Conservation (phyloP, 176 grass and related monocot species). For the Avena insularis region DNA sequence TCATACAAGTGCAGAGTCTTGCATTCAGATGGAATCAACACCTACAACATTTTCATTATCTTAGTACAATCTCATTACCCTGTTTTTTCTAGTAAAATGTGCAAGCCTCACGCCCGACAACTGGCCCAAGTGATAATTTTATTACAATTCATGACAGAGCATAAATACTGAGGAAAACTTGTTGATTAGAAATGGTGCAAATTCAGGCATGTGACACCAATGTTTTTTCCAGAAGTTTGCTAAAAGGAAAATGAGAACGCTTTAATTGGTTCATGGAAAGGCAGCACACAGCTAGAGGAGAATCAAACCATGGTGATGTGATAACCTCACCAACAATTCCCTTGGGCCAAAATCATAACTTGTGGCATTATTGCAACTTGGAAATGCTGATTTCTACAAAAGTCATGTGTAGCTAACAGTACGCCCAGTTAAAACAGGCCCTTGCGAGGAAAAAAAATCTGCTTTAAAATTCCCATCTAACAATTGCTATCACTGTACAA, state of each 20-base stretch:
- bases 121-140: conserved; percentile 8
- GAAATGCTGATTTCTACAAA: background rate
- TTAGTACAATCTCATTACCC: conserved; percentile 25
- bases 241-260: conserved; percentile 4
- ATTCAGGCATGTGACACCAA: background rate
- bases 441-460: conserved; percentile 18
- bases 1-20: conserved; percentile 97
- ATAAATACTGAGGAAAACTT: background rate
- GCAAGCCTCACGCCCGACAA: background rate
- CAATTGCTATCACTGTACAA: background rate
- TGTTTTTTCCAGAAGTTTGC: background rate
- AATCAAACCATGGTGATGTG: background rate
- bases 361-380: background rate
- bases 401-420: background rate
- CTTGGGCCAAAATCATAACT: background rate
- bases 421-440: background rate
- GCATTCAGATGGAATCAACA: conserved; percentile 86
- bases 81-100: background rate
- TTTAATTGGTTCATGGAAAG: conserved; percentile 1
- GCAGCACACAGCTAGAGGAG: conserved; percentile 16
- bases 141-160: background rate
- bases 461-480: background rate
- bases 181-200: background rate
- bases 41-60: conserved; percentile 57
- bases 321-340: background rate